phyloP scores from a whole-genome alignment of 2,329 filamentous ascomycete species.

The Capronia coronata region DNA sequence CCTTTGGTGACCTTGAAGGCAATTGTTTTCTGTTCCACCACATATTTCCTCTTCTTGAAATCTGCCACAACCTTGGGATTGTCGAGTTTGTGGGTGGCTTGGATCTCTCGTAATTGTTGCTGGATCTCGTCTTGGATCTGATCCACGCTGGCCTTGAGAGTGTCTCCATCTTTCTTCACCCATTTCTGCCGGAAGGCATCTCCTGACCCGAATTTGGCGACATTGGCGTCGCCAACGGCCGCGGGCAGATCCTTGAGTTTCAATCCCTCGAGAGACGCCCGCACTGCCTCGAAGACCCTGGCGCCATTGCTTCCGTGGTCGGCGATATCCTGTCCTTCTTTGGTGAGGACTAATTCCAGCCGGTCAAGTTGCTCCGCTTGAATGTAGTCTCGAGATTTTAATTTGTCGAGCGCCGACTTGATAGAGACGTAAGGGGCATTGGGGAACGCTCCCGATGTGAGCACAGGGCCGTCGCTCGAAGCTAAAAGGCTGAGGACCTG shows the following conservation, averaged over 20 bases:
- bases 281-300: conserved; percentile 70
- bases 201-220: conserved; percentile 68
- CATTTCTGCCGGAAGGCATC: conserved; percentile 78
- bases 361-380: conserved; percentile 74
- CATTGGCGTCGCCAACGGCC: conserved; percentile 41
- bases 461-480: conserved; percentile 54
- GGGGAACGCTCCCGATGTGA: conserved; percentile 65
- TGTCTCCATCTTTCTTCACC: conserved; percentile 58
- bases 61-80: conserved; percentile 74
- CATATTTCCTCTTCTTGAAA: conserved; percentile 84
- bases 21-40: conserved; percentile 76
- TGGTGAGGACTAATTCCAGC: conserved; percentile 69
- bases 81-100: conserved; percentile 60
- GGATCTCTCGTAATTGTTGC: conserved; percentile 66
- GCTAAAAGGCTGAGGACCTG: conserved; percentile 58
- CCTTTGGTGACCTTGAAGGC: conserved; percentile 80
- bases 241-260: conserved; percentile 64
- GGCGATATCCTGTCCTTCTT: conserved; percentile 66
- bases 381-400: conserved; percentile 79
- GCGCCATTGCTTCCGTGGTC: conserved; percentile 74
- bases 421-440: conserved; percentile 59
- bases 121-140: conserved; percentile 74
- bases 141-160: conserved; percentile 53
- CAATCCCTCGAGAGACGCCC: conserved; percentile 68
- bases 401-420: conserved; percentile 81